Evolutionary conservation across 768 basidiomycete species (phyloP).

Genomic region (Infundibulicybe gibba): DNA sequence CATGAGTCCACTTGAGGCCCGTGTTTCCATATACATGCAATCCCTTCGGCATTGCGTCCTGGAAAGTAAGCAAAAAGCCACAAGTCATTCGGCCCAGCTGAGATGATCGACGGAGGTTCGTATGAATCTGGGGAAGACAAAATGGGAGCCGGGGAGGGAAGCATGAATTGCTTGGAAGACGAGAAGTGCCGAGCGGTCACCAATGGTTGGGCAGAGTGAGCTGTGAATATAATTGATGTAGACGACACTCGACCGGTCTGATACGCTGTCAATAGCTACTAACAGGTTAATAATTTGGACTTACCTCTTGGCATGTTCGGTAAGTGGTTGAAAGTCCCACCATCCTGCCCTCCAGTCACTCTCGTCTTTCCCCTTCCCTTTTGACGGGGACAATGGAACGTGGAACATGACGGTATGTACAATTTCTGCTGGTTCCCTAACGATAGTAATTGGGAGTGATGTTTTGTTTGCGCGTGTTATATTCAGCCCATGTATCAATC

Average conservation of each 20-base stretch:
- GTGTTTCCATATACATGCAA: conserved; percentile 64
- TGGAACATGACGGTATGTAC: no score
- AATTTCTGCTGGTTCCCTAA: no score
- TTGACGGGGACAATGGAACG: conserved; percentile 35
- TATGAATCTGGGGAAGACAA: conserved; percentile 43
- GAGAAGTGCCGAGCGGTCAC: conserved; percentile 66
- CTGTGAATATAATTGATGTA: conserved; percentile 64
- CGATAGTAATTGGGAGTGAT: no score
- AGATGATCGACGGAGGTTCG: conserved; percentile 60
- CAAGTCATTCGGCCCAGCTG: conserved; percentile 51
- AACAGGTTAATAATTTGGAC: conserved; percentile 8
- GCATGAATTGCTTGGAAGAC: conserved; percentile 59
- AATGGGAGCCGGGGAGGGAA: conserved; percentile 53
- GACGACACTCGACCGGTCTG: conserved; percentile 70
- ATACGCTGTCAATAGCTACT: neutral
- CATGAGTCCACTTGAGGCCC: conserved; percentile 60
- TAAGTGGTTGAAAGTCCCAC: conserved; percentile 70
- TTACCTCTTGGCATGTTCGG: conserved; percentile 55
- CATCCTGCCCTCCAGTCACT: conserved; percentile 60
- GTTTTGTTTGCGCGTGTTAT: no score
- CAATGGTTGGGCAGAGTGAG: conserved; percentile 59
- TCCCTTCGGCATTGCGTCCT: conserved; percentile 48
- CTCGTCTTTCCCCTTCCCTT: conserved; percentile 52
- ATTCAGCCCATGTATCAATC: no score
- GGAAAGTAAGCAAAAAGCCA: conserved; percentile 80